Base-by-base conservation (phyloP, 805 yeast genomes). In the Candida koratica region DNA sequence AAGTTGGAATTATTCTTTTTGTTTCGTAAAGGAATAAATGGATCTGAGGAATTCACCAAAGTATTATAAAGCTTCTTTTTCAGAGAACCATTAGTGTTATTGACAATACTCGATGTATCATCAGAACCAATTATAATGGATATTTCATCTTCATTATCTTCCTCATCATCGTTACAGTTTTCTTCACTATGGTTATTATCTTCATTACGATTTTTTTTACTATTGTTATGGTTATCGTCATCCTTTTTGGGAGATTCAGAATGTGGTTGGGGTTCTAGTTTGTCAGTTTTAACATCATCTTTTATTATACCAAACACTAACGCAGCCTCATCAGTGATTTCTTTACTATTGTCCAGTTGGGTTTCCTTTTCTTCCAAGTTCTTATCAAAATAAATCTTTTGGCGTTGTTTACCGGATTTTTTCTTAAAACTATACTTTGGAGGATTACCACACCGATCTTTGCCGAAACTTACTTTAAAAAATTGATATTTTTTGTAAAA, bases 371-470 rank as follows among this genome's bases (percentile, higher is more conserved):
- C 33, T 8, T 17, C 26, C 12, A 18, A 18, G 17, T n/a, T 25
- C 15, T 20, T 31, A 22, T 43, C 43, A 30, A 43, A 45, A 30
- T 43, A 42, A 7, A 44, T 42, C 44, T 61, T 52, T 53, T 66
- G 51, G 49, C 61, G 37, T 9, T 36, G 31, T 20, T 37, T 44
- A n/a, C 48, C 48, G 44, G 58, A 59, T 44, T 51, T 63, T 59
- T 64, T 77, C 53, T 58, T 69, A 56, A 53, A 60, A 46, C 61
- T 60, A 38, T 65, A 67, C 60, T 74, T 82, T 41, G 78, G 81
- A 20, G 74, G 85, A 50, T 82, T 82, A 3, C 83, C 94, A 62
- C 94, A 84, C 52, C 94, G 69, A 58, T 84, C 94, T 49, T 81
- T 81, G 30, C 87, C 94, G 57, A 71, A 84, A 33, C 76, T 73